Evolutionary conservation across 495 filamentous ascomycete species (phyloP), one percentile per base, ranked within the genome.

Genomic region (Daldinia grandis): DNA sequence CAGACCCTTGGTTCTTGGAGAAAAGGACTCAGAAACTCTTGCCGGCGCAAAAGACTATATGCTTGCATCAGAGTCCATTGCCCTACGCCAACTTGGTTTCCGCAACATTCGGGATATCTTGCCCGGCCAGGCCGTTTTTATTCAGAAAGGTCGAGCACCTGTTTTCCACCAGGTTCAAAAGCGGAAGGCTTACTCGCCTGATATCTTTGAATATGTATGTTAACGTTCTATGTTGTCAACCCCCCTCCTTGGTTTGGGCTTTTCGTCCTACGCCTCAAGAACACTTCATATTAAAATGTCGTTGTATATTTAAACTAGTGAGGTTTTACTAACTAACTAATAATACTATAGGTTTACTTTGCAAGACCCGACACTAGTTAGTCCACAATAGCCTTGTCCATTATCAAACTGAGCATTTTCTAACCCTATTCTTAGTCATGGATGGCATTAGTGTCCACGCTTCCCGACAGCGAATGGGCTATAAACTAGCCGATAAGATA

Each of bases 1-100:
- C 68, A 91, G 95, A 31, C 95, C 95, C 0, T 84, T 99, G 57
- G 86, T 94, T 42, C 83, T 98, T 5, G 95, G 95, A 49, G 90
- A 88, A 70, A 87, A 92, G 42, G 86, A 87, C 3, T 91, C 91
- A 0, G 73, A 77, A 19, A 87, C 81, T 8, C 75, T 89, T n/a
- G 82, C 85, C 58, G 85, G 87, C 0, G 91, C 91, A 21, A 92
- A 76, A 58, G 95, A 98, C 80, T 99, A 98, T 81, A 96, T 98
- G 92, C 89, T 99, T 84, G 92, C 95, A 0, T 97, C 93, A n/a
- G 95, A 99, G 80, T 95, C 92, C 33, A 92, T 98, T 64, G 95
- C 95, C 54, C 82, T 99, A 44, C 87, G 90, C 59, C 94, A 97
- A 74, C 88, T 96, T 33, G 95, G 93, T 19, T 98, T 97, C 84